Evolutionary conservation across 352 stramenopile genomes (phyloP).

Genomic region (Phytopythium cucurbitacearum): DNA sequence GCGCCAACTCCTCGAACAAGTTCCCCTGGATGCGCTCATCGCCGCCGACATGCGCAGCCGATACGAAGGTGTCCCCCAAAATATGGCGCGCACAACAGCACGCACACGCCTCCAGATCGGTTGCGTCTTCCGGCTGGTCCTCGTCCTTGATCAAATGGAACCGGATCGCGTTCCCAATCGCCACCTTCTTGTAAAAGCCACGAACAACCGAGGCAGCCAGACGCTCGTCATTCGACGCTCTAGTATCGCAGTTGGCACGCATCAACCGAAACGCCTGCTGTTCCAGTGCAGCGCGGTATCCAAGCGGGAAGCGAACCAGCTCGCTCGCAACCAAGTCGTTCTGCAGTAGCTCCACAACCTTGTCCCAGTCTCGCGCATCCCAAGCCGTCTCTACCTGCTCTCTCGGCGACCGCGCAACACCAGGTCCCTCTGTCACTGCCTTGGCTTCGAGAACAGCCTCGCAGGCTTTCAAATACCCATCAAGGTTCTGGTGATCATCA

Average conservation of each 20-base stretch:
- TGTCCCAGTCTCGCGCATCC: constrained; percentile 44
- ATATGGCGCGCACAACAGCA: constrained; percentile 36
- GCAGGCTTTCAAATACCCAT: constrained; percentile 71
- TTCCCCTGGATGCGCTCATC: constrained; percentile 8
- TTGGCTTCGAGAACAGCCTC: constrained; percentile 57
- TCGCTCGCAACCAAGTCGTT: constrained; percentile 36
- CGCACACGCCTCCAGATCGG: constrained; percentile 28
- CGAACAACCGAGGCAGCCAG: constrained; percentile 23
- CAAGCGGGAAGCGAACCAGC: constrained; percentile 21
- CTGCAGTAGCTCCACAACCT: constrained; percentile 39
- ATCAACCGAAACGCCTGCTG: constrained; percentile 44
- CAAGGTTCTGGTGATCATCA: constrained; percentile 33
- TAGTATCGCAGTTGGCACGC: constrained; percentile 23
- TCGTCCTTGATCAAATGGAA: constrained; percentile 16
- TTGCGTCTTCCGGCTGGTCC: constrained; percentile 9
- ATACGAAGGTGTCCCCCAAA: constrained; percentile 50
- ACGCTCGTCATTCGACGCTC: constrained; percentile 16
- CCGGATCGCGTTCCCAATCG: constrained; percentile 40
- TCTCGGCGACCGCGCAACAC: constrained; percentile 26
- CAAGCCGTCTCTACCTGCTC: constrained; percentile 42
- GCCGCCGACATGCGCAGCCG: constrained; percentile 4
- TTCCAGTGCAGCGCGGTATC: constrained; percentile 36
- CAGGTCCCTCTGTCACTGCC: constrained; percentile 26
- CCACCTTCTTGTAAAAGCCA: constrained; percentile 49
- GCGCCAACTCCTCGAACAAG: constrained; percentile 23